Percentiles rank a stretch among this genome's conserved stretches.
These are phyloP conservation scores for Poteriospumella lacustris DNA, from an alignment of 108 stramenopile genomes.

Conservation along the genomic window DNA sequence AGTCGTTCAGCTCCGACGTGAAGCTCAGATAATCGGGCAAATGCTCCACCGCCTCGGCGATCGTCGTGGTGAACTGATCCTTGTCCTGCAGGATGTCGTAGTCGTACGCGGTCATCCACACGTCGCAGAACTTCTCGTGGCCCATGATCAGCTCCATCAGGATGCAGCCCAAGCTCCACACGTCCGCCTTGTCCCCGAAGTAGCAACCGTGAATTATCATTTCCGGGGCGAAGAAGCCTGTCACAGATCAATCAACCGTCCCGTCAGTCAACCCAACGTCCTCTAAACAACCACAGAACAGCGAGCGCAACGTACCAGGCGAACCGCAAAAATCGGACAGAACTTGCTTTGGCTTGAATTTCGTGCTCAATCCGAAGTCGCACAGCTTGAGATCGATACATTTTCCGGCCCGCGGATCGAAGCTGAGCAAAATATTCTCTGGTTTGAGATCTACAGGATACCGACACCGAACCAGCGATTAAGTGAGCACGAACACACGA, in stretches of 20 bases:
- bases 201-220: constrained; percentile 52
- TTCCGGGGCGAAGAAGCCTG: constrained; percentile 64
- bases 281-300: background rate
- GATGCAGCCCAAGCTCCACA: constrained; percentile 67
- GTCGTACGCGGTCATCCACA: constrained; percentile 45
- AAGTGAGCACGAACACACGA: background rate
- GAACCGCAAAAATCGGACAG: constrained; percentile 61
- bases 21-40: constrained; percentile 10
- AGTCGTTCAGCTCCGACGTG: constrained; percentile 24
- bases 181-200: constrained; percentile 56
- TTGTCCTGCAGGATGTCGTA: constrained; percentile 35
- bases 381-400: constrained; percentile 50
- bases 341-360: constrained; percentile 27
- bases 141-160: constrained; percentile 58
- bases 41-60: constrained; percentile 20
- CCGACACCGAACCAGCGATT: constrained; percentile 16
- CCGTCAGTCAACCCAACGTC: too few relatives aligned
- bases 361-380: constrained; percentile 62
- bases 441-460: constrained; percentile 53
- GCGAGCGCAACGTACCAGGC: constrained; percentile 36
- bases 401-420: background rate
- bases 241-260: background rate
- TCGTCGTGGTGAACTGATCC: constrained; percentile 23
- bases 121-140: constrained; percentile 44
- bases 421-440: constrained; percentile 52